Conservation (phyloP, 306 rosid species). For the Cucurbita pepo region DNA sequence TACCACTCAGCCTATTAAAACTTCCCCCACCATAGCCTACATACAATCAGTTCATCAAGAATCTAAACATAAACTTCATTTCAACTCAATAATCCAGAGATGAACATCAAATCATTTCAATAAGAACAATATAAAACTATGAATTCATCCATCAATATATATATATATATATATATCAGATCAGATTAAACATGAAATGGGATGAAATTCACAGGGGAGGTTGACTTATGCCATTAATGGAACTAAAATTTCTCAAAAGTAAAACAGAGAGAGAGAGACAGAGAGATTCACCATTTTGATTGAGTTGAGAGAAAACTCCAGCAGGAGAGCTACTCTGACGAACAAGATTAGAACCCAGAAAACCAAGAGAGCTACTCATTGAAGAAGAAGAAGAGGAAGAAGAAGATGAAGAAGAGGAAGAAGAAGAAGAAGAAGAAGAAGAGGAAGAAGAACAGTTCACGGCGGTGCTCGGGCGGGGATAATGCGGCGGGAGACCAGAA, state of each 20-base stretch:
- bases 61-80: background rate
- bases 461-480: slow-evolving; percentile 47
- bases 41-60: slow-evolving; percentile 6
- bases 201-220: background rate
- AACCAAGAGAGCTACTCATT: slow-evolving; percentile 32
- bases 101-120: background rate
- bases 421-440: slow-evolving; percentile 19
- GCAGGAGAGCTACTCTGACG: slow-evolving; percentile 58
- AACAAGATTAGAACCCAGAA: slow-evolving; percentile 30
- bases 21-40: slow-evolving; percentile 39
- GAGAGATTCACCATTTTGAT: slow-evolving; percentile 38
- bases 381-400: slow-evolving; percentile 10
- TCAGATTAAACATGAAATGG: background rate
- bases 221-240: background rate
- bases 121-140: background rate
- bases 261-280: background rate
- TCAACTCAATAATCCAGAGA: background rate
- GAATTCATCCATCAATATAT: background rate
- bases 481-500: slow-evolving; percentile 57
- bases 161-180: background rate
- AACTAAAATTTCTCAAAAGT: background rate
- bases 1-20: slow-evolving; percentile 21
- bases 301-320: slow-evolving; percentile 34
- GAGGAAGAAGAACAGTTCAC: slow-evolving; percentile 14
- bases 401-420: slow-evolving; percentile 13